Evolutionary conservation across 495 filamentous ascomycete species (phyloP).

Genomic region (Talaromyces proteolyticus): DNA sequence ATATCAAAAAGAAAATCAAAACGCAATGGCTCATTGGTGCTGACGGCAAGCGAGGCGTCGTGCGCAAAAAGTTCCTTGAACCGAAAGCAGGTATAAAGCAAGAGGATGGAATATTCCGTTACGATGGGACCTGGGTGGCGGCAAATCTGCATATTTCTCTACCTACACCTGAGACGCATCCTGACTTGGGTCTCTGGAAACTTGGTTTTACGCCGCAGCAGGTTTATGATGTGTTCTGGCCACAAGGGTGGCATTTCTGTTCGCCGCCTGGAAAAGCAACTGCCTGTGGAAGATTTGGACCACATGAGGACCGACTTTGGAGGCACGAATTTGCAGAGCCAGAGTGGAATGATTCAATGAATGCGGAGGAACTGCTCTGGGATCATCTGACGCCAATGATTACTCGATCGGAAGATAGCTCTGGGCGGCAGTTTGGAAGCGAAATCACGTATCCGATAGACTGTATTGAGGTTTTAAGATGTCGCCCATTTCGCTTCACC

Average conservation of each 20-base stretch:
- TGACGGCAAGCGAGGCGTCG: slow-evolving; percentile 39
- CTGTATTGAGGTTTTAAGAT: slow-evolving; percentile 35
- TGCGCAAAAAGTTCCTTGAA: slow-evolving; percentile 38
- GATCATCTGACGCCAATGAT: slow-evolving; percentile 6
- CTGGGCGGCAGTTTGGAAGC: neutral
- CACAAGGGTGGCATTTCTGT: slow-evolving; percentile 30
- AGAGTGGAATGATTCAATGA: slow-evolving; percentile 7
- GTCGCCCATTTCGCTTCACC: slow-evolving; percentile 34
- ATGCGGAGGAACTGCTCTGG: slow-evolving; percentile 9
- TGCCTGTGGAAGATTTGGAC: slow-evolving; percentile 37
- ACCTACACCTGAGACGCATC: slow-evolving; percentile 35
- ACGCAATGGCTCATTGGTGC: slow-evolving; percentile 32
- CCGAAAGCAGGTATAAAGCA: slow-evolving; percentile 19
- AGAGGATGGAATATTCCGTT: slow-evolving; percentile 12
- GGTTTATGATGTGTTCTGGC: slow-evolving; percentile 40
- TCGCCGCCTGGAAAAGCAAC: slow-evolving; percentile 23
- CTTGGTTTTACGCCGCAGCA: slow-evolving; percentile 29
- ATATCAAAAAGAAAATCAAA: slow-evolving; percentile 9
- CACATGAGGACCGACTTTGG: slow-evolving; percentile 26
- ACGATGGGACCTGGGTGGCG: slow-evolving; percentile 38
- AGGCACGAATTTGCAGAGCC: slow-evolving; percentile 29
- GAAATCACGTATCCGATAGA: slow-evolving; percentile 29
- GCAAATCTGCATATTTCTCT: slow-evolving; percentile 30
- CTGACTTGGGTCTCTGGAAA: slow-evolving; percentile 35
- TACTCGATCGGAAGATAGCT: neutral